Evolutionary conservation across 208 protist species (phyloP).

Genomic region (Histomonas meleagridis): DNA sequence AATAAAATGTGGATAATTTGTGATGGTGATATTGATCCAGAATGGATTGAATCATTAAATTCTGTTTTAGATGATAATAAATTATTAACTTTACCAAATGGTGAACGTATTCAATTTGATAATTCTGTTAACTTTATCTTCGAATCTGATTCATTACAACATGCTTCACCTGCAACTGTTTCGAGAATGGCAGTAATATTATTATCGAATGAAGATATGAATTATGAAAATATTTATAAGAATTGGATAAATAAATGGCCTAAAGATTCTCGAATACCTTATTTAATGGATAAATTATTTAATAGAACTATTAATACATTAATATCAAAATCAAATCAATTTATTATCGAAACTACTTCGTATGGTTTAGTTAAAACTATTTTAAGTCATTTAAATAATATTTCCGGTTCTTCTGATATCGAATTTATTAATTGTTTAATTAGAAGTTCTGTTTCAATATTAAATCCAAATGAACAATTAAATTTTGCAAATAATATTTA

Average conservation of each 20-base stretch:
- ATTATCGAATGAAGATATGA: background rate
- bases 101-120: conserved; percentile 89
- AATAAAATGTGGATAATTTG: conserved; percentile 67
- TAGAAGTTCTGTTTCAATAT: background rate
- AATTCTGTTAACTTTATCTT: conserved; percentile 94
- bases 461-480: background rate
- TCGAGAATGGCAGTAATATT: conserved; percentile 56
- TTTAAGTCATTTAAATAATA: background rate
- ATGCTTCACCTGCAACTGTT: conserved; percentile 81
- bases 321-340: background rate
- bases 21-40: conserved; percentile 93
- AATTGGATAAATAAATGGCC: conserved; percentile 6
- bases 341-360: background rate
- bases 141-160: conserved; percentile 84
- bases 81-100: conserved; percentile 86
- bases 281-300: background rate
- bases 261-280: background rate
- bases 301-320: conserved; percentile 2
- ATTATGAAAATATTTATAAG: background rate
- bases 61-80: conserved; percentile 93
- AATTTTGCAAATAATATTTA: background rate
- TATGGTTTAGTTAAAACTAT: background rate
- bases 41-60: conserved; percentile 96
- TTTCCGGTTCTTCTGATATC: background rate
- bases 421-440: conserved; percentile 7